Conservation (phyloP, 306 rosid genomes). For the Rubus parviflorus region DNA sequence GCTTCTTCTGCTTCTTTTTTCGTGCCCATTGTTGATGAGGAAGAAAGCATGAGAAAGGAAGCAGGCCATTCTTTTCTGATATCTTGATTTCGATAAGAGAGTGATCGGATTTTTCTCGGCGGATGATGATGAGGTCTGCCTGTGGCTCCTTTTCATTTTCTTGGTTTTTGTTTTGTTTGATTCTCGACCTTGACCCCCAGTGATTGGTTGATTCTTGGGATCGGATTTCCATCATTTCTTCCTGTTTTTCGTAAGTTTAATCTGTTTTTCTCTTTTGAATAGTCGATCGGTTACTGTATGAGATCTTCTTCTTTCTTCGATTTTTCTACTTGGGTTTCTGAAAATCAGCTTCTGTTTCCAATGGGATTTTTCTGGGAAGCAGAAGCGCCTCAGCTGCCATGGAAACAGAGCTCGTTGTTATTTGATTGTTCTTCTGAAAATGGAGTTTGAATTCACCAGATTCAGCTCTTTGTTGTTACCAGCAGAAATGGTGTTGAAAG, state of each 20-base stretch:
- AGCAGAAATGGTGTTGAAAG: background rate
- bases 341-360: constrained; percentile 13
- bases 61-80: constrained; percentile 6
- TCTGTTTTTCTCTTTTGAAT: background rate
- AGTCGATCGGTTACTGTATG: constrained; percentile 5
- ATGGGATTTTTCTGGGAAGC: constrained; percentile 3
- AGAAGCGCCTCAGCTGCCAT: constrained; percentile 5
- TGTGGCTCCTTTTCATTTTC: constrained; percentile 13
- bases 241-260: constrained; percentile 1
- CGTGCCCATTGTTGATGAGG: constrained; percentile 5
- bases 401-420: background rate
- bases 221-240: constrained; percentile 13
- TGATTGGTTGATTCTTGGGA: constrained; percentile 23
- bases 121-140: constrained; percentile 40
- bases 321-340: constrained; percentile 9
- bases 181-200: constrained; percentile 15
- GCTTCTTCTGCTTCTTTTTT: background rate
- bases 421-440: background rate
- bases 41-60: background rate
- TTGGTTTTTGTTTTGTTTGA: constrained; percentile 12
- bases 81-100: background rate
- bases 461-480: constrained; percentile 5
- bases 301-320: constrained; percentile 8
- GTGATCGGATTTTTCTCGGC: background rate
- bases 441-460: background rate